Conservation (phyloP, 2,329 filamentous ascomycete genomes). For the Claviceps lovelessii region DNA sequence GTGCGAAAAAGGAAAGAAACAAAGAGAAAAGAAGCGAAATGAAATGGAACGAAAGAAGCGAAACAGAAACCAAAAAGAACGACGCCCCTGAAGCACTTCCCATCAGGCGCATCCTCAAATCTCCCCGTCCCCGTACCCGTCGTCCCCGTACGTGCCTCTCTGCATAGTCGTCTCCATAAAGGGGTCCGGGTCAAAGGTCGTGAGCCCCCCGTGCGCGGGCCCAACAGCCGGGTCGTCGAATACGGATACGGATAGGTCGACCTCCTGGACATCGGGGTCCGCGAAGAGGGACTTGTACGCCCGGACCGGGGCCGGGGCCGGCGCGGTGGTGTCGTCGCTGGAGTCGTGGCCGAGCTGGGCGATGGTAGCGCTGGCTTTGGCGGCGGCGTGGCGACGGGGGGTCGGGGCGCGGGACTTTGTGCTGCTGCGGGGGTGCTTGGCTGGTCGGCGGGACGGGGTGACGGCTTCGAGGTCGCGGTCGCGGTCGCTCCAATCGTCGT, state of each 20-base stretch:
- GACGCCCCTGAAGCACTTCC: too few species aligned
- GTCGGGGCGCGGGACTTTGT: constrained; percentile 11
- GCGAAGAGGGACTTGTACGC: constrained; percentile 4
- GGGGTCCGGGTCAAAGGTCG: neutral
- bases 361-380: constrained; percentile 21
- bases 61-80: too few species aligned
- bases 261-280: neutral
- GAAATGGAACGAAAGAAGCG: too few species aligned
- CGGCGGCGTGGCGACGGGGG: constrained; percentile 19
- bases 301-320: neutral
- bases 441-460: constrained; percentile 23
- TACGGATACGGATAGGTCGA: too few species aligned
- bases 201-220: neutral
- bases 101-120: constrained; percentile 11
- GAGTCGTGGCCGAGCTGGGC: constrained; percentile 14
- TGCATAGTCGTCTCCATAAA: constrained; percentile 1
- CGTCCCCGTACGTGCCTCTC: constrained; percentile 1
- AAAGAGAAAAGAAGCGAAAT: too few species aligned
- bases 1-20: too few species aligned
- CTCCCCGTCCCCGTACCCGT: constrained; percentile 22
- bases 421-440: constrained; percentile 8
- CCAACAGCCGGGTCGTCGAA: neutral
- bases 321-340: constrained; percentile 8
- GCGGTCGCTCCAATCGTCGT: neutral
- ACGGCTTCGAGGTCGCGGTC: constrained; percentile 11